phyloP scores from a whole-genome alignment of 2,329 filamentous ascomycete species.

The Ambrosiella xylebori region DNA sequence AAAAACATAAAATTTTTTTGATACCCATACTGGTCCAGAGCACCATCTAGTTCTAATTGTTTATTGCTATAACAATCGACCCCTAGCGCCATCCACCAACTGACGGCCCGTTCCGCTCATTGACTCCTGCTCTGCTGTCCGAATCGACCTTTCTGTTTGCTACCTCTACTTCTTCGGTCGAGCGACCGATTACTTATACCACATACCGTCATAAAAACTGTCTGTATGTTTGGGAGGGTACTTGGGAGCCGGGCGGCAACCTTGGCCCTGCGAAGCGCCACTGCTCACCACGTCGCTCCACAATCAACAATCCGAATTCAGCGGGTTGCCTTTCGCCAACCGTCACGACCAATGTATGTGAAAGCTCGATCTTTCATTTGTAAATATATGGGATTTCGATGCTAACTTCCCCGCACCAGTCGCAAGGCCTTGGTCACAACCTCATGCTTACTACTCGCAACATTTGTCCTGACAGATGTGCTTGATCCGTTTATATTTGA shows the following conservation, averaged over 20 bases:
- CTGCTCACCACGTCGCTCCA: conserved; percentile 9
- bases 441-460: background rate
- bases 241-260: conserved; percentile 9
- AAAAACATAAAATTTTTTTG: no score
- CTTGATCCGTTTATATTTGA: conserved; percentile 11
- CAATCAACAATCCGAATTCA: conserved; percentile 11
- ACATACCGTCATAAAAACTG: no score
- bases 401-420: background rate
- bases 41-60: no score
- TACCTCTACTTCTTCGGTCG: no score
- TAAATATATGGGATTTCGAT: background rate
- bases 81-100: no score
- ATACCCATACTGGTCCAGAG: no score
- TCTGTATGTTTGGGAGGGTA: conserved; percentile 6
- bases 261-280: conserved; percentile 10
- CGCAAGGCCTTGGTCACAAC: conserved; percentile 5
- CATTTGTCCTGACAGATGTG: conserved; percentile 9
- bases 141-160: no score
- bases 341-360: conserved; percentile 9
- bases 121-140: no score
- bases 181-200: no score
- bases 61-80: no score
- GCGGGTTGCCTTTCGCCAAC: conserved; percentile 9
- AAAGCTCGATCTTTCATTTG: background rate
- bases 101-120: no score